These are phyloP conservation scores for Annulohypoxylon nitens DNA, from an alignment of 495 filamentous ascomycete genomes.

Conservation along the genomic window DNA sequence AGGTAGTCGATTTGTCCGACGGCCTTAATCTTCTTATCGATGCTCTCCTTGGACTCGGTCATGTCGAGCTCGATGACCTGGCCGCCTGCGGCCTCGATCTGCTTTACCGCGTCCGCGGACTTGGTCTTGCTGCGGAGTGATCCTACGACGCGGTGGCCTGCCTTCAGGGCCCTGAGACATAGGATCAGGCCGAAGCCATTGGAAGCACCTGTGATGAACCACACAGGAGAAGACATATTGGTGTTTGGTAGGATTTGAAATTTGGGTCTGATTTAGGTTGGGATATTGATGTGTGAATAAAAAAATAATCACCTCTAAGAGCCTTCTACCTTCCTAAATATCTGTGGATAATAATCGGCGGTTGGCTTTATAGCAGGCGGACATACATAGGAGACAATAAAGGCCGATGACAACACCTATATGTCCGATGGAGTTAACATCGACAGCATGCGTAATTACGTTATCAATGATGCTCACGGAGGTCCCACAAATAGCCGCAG, in stretches of 20 bases:
- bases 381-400: not conserved
- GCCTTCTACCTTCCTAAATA: not conserved
- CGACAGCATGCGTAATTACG: constrained; percentile 30
- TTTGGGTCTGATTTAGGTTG: not conserved
- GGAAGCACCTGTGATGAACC: constrained; percentile 68
- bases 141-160: constrained; percentile 60
- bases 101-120: constrained; percentile 27
- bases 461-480: not conserved
- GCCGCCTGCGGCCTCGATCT: constrained; percentile 47
- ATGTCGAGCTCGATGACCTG: constrained; percentile 59
- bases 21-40: constrained; percentile 52
- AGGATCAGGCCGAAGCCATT: constrained; percentile 65
- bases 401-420: constrained; percentile 4
- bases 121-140: constrained; percentile 57
- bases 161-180: constrained; percentile 56
- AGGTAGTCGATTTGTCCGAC: constrained; percentile 64
- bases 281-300: not conserved
- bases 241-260: not conserved
- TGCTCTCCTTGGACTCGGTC: constrained; percentile 50
- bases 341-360: not conserved
- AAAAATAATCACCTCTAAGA: not conserved
- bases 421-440: constrained; percentile 25
- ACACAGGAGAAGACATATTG: constrained; percentile 47
- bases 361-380: not conserved
- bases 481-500: too few species aligned